These are phyloP conservation scores for Diaporthe humulicola DNA, from an alignment of 2,329 filamentous ascomycete genomes.

Conservation along the genomic window DNA sequence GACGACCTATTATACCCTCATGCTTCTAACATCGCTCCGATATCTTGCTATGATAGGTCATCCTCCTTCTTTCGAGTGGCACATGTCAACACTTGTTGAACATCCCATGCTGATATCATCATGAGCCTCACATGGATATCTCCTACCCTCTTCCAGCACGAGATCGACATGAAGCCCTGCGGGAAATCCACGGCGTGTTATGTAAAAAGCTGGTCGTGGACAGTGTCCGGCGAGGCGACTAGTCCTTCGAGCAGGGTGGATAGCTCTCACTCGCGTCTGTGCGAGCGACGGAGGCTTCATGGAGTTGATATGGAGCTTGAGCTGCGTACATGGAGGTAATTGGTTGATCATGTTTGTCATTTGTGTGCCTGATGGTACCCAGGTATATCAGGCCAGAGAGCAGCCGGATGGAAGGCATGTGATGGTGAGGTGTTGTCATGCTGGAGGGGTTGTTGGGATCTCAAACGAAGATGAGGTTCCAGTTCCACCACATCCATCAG, in stretches of 20 bases:
- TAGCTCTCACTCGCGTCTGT: slow-evolving; percentile 4
- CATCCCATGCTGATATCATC: slow-evolving; percentile 22
- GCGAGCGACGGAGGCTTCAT: slow-evolving; percentile 10
- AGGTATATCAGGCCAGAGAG: neutral
- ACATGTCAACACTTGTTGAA: slow-evolving; percentile 14
- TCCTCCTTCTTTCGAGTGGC: neutral
- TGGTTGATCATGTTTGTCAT: neutral
- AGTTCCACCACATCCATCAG: no score
- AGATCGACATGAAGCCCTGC: neutral
- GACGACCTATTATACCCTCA: slow-evolving; percentile 15
- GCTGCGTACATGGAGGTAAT: neutral
- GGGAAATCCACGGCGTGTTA: neutral
- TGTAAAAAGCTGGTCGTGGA: slow-evolving; percentile 17
- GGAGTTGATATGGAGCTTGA: neutral
- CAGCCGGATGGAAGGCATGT: neutral
- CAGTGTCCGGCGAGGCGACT: neutral
- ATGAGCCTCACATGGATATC: neutral
- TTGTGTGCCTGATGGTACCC: neutral
- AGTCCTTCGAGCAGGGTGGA: neutral
- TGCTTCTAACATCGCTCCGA: neutral
- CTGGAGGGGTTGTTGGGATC: no score
- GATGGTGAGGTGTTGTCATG: neutral
- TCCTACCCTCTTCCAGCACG: no score
- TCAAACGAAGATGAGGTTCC: neutral
- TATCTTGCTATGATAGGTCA: neutral